phyloP scores from a whole-genome alignment of 1,284 basidiomycete species.

The Tilletia setariae region DNA sequence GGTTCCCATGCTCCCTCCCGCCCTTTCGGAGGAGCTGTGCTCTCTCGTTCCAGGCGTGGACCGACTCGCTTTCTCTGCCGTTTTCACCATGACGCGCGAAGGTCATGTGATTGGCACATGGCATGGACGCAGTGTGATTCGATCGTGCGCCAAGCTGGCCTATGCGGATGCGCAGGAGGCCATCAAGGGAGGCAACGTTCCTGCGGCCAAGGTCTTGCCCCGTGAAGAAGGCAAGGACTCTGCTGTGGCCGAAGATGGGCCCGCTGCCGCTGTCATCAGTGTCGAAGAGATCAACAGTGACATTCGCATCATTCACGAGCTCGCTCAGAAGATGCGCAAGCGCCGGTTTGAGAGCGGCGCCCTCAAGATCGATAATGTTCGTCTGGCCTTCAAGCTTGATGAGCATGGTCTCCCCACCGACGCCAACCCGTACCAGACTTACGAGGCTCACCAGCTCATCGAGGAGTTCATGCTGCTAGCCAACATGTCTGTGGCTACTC shows the following conservation, averaged over 20 bases:
- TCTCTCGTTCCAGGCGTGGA: conserved; percentile 82
- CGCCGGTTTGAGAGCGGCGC: conserved; percentile 71
- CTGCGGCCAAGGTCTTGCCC: conserved; percentile 23
- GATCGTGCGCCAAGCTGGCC: conserved; percentile 79
- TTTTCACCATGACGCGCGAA: conserved; percentile 68
- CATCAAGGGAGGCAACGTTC: conserved; percentile 67
- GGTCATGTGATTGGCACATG: conserved; percentile 79
- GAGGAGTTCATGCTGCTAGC: conserved; percentile 97
- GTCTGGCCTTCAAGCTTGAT: conserved; percentile 67
- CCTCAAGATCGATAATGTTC: conserved; percentile 69
- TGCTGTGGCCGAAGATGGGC: conserved; percentile 45
- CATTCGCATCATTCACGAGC: conserved; percentile 65
- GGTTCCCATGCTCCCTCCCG: conserved; percentile 92
- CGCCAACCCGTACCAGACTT: conserved; percentile 66
- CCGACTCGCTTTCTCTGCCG: conserved; percentile 78
- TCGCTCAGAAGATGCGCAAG: conserved; percentile 5
- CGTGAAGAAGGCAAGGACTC: not conserved
- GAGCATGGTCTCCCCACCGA: conserved; percentile 78
- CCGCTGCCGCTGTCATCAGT: conserved; percentile 55
- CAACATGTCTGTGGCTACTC: conserved; percentile 84
- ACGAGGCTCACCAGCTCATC: conserved; percentile 75
- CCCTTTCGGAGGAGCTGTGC: conserved; percentile 85
- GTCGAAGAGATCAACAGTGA: conserved; percentile 69
- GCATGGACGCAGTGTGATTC: conserved; percentile 89
- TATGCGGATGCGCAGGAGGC: conserved; percentile 77